These are phyloP conservation scores for Citrullus colocynthis DNA, from an alignment of 306 rosid species.

Conservation along the genomic window DNA sequence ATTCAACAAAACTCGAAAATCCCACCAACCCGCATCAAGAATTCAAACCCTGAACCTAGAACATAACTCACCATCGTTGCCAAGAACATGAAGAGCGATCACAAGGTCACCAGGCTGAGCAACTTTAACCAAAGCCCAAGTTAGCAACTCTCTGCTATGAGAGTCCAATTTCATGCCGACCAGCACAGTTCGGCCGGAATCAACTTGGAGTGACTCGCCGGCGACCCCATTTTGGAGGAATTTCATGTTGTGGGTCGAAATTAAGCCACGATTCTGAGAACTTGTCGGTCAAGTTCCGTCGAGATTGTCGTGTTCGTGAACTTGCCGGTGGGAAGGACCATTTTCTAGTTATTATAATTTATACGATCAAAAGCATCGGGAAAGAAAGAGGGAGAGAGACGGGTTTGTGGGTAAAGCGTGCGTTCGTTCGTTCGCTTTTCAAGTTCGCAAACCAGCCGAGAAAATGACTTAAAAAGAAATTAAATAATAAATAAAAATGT, in stretches of 20 bases:
- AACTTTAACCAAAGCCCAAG: slow-evolving; percentile 93
- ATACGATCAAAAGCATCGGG: slow-evolving; percentile 1
- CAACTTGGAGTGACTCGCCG: slow-evolving; percentile 20
- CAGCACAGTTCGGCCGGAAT: slow-evolving; percentile 47
- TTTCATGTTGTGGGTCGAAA: slow-evolving; percentile 6
- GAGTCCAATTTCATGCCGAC: slow-evolving; percentile 82
- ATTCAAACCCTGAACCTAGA: neutral
- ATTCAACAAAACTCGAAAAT: neutral
- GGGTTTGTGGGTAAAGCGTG: slow-evolving; percentile 7
- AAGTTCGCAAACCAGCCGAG: slow-evolving; percentile 11
- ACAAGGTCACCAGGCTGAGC: slow-evolving; percentile 78
- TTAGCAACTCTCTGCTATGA: slow-evolving; percentile 69
- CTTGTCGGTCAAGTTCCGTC: slow-evolving; percentile 12
- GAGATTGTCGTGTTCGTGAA: slow-evolving; percentile 12
- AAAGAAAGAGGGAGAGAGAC: slow-evolving; percentile 7
- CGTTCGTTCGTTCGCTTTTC: neutral
- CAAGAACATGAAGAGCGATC: slow-evolving; percentile 83
- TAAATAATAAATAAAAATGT: neutral
- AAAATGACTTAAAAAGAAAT: neutral
- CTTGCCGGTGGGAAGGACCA: slow-evolving; percentile 16
- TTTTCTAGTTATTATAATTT: neutral
- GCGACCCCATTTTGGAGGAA: slow-evolving; percentile 25
- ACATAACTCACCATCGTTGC: slow-evolving; percentile 36
- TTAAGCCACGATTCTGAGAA: neutral
- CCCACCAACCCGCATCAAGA: neutral